Base-by-base conservation (phyloP, 805 yeast genomes). In the Starmera amethionina region DNA sequence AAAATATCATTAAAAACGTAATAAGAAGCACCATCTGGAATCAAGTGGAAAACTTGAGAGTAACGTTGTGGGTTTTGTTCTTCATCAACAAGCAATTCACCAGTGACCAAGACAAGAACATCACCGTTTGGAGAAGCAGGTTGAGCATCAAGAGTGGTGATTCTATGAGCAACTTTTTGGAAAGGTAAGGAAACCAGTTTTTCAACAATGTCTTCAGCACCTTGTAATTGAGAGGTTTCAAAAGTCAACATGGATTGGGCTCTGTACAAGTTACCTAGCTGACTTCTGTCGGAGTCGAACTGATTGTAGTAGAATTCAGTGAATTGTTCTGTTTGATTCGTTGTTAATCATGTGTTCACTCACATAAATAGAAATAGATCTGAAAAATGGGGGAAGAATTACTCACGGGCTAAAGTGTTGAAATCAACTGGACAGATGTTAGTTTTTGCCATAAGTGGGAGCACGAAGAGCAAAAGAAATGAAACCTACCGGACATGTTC, bases 241-340 rank as follows among this genome's bases (percentile, higher is more conserved):
- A 93, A 93, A 37, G 98, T 93, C 66, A 93, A 73, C 99, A 93
- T 93, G 27, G 97, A 88, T 62, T 85, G 89, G 46, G 87, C 96
- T 62, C 99, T 84, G 79, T 90, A 90, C 56, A 90, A 76, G 70
- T 85, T 82, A 52, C 95, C 95, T 61, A 90, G 77, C 63, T 84
- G 93, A 44, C 87, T 64, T 73, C 97, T 85, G 67, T 90, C 96
- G 55, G 80, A 64, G 67, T 89, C 97, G 58, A 90, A 90, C 65
- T 86, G 95, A 63, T 85, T 83, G 77, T 90, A 93, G 77, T 93
- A 90, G 60, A 88, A 90, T 64, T 75, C 82, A 58, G 96, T 86
- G 69, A 90, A 90, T 66, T 90, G 95, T 63, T 82, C 73, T 58
- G 37, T 22, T 18, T 22, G 14, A 46, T 16, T 16, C 18, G 18